Evolutionary conservation across 2,329 filamentous ascomycete species (phyloP), one percentile per base, ranked within the genome.

Genomic region (Fusarium sp.): DNA sequence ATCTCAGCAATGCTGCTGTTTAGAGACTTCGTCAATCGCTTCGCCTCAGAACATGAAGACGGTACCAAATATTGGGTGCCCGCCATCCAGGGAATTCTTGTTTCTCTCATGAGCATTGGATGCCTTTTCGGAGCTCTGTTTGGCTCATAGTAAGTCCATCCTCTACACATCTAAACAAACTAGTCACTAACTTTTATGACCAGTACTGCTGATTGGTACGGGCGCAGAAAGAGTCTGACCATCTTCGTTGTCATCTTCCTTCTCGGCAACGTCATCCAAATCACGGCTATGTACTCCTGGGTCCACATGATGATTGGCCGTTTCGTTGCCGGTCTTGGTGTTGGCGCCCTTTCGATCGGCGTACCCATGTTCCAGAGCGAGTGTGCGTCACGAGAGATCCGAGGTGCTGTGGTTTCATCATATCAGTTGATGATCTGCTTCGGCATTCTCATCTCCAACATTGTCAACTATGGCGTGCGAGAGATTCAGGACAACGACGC

Each of bases 371-470:
- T 88, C 77, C 88, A 91, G 76, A 85, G 85, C 44, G 89, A 91
- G 73, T 87, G 83, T 46, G 84, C 87, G 2, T 89, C 89, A 3
- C 82, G 84, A 17, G 83, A 87, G 71, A 88, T 90, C 63, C 86
- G 89, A 65, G 88, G 88, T 67, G 84, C 87, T 44, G 84, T 91
- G 44, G 86, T 91, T 19, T 83, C 85, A 5, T 88, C 85, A 22
- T 92, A 92, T 77, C 90, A 92, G 79, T 85, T 92, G 8, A 88
- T 91, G 79, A 91, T 92, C 78, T 92, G 89, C 1, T 81, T 91
- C 28, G 91, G 91, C 22, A 91, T 92, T 66, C 86, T 88, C 57
- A 76, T 84, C 21, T 81, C 84, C 49, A 84, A 85, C 71, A 78
- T 83, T 55, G 81, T 88, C 73, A 88, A 88, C 76, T 87, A 80